Percentiles rank a stretch among this genome's conserved stretches.
These are phyloP conservation scores for Mucor sp. DNA, from an alignment of 371 early-diverging fungal genomes.

Conservation along the genomic window DNA sequence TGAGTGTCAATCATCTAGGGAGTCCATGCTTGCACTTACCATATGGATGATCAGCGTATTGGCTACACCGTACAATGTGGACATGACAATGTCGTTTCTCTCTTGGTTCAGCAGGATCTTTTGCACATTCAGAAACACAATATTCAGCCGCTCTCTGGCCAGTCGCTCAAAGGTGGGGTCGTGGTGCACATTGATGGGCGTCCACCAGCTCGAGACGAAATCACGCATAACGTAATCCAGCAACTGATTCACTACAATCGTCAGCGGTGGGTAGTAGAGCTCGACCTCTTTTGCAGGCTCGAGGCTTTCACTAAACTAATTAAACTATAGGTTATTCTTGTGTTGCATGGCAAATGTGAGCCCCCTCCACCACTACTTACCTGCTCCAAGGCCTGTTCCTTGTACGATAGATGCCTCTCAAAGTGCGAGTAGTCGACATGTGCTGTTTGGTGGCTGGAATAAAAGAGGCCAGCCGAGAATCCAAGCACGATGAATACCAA, in stretches of 20 bases:
- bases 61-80: slow-evolving; percentile 49
- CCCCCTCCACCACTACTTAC: neutral
- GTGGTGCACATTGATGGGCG: slow-evolving; percentile 30
- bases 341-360: neutral
- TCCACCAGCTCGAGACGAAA: slow-evolving; percentile 58
- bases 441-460: slow-evolving; percentile 12
- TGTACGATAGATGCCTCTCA: neutral
- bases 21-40: slow-evolving; percentile 23
- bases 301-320: slow-evolving; percentile 11
- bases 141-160: slow-evolving; percentile 36
- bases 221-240: slow-evolving; percentile 49
- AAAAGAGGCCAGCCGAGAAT: slow-evolving; percentile 26
- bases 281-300: slow-evolving; percentile 17
- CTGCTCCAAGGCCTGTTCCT: slow-evolving; percentile 2
- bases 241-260: slow-evolving; percentile 34
- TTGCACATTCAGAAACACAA: slow-evolving; percentile 34
- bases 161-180: slow-evolving; percentile 32
- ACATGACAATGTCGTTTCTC: slow-evolving; percentile 51
- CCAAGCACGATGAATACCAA: slow-evolving; percentile 29
- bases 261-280: slow-evolving; percentile 40
- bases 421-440: neutral
- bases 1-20: slow-evolving; percentile 1
- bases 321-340: neutral
- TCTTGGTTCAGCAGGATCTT: slow-evolving; percentile 48
- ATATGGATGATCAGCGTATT: slow-evolving; percentile 57